Evolutionary conservation across 2,329 filamentous ascomycete genomes (phyloP).

Genomic region (Fusarium sublunatum): DNA sequence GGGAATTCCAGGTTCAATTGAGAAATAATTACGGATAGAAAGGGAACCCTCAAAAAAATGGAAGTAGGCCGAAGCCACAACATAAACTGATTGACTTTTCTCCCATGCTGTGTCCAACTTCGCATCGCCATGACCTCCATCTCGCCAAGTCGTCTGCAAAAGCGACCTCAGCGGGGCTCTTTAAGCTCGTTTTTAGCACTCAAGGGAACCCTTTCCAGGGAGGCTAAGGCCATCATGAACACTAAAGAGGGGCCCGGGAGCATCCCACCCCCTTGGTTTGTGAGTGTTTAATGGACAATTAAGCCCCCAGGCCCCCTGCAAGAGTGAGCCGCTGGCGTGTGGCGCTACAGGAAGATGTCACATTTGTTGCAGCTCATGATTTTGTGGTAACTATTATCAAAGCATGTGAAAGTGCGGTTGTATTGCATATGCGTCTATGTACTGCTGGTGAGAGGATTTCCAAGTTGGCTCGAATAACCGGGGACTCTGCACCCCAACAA

Average conservation of each 20-base stretch:
- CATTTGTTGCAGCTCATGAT: constrained; percentile 4
- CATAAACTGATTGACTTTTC: constrained; percentile 34
- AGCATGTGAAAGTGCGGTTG: constrained; percentile 46
- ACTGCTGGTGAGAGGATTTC: constrained; percentile 30
- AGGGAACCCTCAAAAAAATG: constrained; percentile 2
- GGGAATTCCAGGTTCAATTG: constrained; percentile 21
- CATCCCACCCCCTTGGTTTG: constrained; percentile 27
- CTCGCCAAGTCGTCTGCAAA: constrained; percentile 31
- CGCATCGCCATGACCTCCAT: constrained; percentile 28
- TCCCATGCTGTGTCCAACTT: constrained; percentile 28
- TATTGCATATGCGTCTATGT: constrained; percentile 30
- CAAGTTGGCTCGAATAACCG: constrained; percentile 32
- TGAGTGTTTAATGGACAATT: constrained; percentile 27
- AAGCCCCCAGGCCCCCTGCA: neutral
- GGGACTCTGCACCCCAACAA: constrained; percentile 42
- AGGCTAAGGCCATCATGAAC: constrained; percentile 21
- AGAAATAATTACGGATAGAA: neutral
- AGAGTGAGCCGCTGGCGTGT: constrained; percentile 26
- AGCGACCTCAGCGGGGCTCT: constrained; percentile 28
- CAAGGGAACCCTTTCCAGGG: constrained; percentile 21
- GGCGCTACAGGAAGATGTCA: constrained; percentile 31
- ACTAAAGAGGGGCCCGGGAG: constrained; percentile 27
- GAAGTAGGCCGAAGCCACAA: constrained; percentile 11
- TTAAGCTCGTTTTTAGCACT: constrained; percentile 23
- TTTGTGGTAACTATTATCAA: constrained; percentile 1